Base-by-base conservation (phyloP, 345 rosid species). In the Salix viminalis region DNA sequence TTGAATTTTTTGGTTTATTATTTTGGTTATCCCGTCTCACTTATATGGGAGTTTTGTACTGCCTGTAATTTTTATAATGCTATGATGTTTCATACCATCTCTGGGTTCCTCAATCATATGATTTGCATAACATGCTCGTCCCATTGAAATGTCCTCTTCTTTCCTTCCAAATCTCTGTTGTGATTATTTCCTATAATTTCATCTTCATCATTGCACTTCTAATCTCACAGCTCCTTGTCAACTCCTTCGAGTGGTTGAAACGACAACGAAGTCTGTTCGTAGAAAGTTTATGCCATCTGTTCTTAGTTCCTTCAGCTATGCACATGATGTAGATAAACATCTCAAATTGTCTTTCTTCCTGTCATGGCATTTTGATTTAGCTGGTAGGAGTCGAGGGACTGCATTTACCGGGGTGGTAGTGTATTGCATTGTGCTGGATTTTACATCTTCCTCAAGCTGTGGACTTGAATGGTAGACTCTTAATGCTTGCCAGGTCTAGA, bases 41-140 rank as follows among this genome's bases (percentile, higher is more conserved):
- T 84, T 80, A 4, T 66, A 30, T 46, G 70, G 83, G 77, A 82
- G 84, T 74, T 82, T 78, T 58, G 72, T 74, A 75, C 82, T 78
- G 77, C 84, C 82, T 85, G 87, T 87, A 87, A 78, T 73, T 87
- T 84, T 87, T 80, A 78, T 80, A 65, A 77, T 82, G 78, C 74
- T 74, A 68, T 66, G 70, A 74, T 68, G 76, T 73, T 71, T 66
- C 48, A 77, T 62, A 60, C 65, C 9, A 72, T 72, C 76, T 58
- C 78, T 58, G 71, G 77, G 69, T 79, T 66, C 71, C 15, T 64
- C 42, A 4, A 80, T 65, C 79, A 56, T 77, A 65, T 79, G 52
- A 37, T 78, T 60, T 72, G 69, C 76, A 46, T 65, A 26, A 66
- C 79, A 62, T 74, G 67, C 46, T 67, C 70, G 42, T 36, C 11